These are phyloP conservation scores for Aspergillus quadricinctus DNA, from an alignment of 2,329 filamentous ascomycete genomes.

Conservation along the genomic window DNA sequence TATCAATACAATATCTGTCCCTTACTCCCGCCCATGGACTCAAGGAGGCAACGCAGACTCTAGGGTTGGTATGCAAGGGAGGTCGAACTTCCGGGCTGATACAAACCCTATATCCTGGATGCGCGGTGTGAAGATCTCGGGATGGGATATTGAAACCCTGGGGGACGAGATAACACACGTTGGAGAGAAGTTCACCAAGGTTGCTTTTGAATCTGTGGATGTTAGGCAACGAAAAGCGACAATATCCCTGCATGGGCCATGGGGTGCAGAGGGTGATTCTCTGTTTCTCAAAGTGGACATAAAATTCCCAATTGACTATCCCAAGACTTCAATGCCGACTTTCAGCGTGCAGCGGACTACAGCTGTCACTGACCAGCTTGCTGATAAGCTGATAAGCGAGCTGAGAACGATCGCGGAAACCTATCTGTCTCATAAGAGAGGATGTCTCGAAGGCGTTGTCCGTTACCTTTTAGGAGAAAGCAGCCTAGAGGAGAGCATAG, in stretches of 20 bases:
- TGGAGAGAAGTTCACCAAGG: conserved; percentile 57
- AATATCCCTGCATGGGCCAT: conserved; percentile 58
- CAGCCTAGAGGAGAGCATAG: conserved; percentile 54
- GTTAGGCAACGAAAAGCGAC: conserved; percentile 50
- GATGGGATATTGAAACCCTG: conserved; percentile 51
- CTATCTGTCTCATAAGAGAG: conserved; percentile 49
- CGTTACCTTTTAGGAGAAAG: conserved; percentile 59
- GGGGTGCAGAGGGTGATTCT: conserved; percentile 50
- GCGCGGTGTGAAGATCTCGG: conserved; percentile 59
- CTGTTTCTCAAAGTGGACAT: conserved; percentile 56
- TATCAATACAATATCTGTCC: conserved; percentile 49
- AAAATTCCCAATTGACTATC: conserved; percentile 56
- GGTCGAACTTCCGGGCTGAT: conserved; percentile 44
- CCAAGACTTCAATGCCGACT: conserved; percentile 45
- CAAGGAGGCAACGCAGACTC: conserved; percentile 47
- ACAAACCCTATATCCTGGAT: conserved; percentile 61
- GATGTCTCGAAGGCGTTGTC: conserved; percentile 59
- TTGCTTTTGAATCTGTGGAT: conserved; percentile 57
- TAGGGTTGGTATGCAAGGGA: conserved; percentile 46
- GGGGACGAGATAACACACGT: conserved; percentile 60
- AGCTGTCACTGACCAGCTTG: conserved; percentile 49
- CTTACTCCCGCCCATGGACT: conserved; percentile 46
- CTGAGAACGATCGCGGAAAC: conserved; percentile 53
- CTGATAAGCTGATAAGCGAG: conserved; percentile 48
- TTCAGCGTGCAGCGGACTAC: conserved; percentile 56